These are phyloP conservation scores for Trichoderma afroharzianum DNA, from an alignment of 2,329 filamentous ascomycete species.

Conservation along the genomic window DNA sequence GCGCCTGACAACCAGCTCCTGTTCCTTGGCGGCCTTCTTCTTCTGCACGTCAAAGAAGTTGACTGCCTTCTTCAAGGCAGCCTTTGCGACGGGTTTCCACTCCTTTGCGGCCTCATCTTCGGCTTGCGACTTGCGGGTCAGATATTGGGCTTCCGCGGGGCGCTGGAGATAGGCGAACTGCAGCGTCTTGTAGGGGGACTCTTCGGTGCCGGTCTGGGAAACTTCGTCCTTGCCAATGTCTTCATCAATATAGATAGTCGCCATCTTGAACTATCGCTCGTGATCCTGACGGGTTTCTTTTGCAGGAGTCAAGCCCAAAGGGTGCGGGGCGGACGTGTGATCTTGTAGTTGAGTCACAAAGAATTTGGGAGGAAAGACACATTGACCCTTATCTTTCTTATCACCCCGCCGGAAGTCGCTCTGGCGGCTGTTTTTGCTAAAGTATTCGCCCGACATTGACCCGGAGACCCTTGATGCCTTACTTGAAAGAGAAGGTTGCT, in stretches of 20 bases:
- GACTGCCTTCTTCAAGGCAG: constrained; percentile 23
- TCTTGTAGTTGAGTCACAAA: constrained; percentile 15
- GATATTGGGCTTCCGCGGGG: constrained; percentile 30
- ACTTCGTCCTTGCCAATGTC: constrained; percentile 71
- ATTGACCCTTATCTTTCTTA: constrained; percentile 18
- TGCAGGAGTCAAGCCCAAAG: neutral
- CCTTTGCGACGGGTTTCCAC: constrained; percentile 24
- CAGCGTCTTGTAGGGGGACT: constrained; percentile 76
- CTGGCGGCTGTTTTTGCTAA: neutral
- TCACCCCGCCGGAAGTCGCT: constrained; percentile 17
- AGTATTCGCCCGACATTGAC: constrained; percentile 5
- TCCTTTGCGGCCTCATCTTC: constrained; percentile 30
- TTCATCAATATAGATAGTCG: constrained; percentile 59
- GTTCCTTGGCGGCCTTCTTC: constrained; percentile 24
- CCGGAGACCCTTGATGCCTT: neutral
- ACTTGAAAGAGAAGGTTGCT: constrained; percentile 1
- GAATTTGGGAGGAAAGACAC: neutral
- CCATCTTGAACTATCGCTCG: constrained; percentile 27
- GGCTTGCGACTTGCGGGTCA: constrained; percentile 51
- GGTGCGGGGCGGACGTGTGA: constrained; percentile 11
- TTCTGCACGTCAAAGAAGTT: constrained; percentile 23
- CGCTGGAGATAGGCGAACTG: constrained; percentile 65
- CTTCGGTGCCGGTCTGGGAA: constrained; percentile 63
- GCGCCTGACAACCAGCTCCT: constrained; percentile 21
- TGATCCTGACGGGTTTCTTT: neutral